These are phyloP conservation scores for Aspergillus neoniger DNA, from an alignment of 2,329 filamentous ascomycete genomes.

Conservation along the genomic window DNA sequence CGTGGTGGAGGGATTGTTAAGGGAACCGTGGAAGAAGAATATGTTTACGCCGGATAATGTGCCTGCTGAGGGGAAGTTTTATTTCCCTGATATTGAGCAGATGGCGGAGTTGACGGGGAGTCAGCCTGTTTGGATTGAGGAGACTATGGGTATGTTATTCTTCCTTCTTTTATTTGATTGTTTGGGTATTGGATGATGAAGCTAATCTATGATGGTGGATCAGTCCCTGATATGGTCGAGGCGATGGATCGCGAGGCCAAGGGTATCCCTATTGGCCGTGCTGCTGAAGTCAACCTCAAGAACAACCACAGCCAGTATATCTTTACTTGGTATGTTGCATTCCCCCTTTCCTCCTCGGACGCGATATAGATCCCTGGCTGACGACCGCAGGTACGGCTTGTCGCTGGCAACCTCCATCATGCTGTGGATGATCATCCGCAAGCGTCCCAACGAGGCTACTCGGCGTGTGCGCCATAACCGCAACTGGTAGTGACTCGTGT, in stretches of 20 bases:
- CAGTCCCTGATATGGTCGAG: constrained; percentile 76
- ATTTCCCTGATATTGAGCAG: constrained; percentile 89
- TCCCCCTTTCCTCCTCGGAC: background rate
- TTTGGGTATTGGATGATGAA: background rate
- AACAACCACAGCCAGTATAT: constrained; percentile 99
- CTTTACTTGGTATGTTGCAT: constrained; percentile 80
- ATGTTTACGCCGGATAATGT: constrained; percentile 92
- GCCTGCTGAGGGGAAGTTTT: constrained; percentile 81
- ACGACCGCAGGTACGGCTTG: constrained; percentile 72
- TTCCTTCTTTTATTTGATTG: background rate
- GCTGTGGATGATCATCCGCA: constrained; percentile 93
- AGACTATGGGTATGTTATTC: constrained; percentile 74
- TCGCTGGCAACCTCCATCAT: constrained; percentile 85
- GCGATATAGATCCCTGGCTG: constrained; percentile 18
- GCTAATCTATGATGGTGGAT: constrained; percentile 6
- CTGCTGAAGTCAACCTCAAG: constrained; percentile 85
- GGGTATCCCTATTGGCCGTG: constrained; percentile 85
- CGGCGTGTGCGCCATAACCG: constrained; percentile 75
- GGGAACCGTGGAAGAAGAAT: constrained; percentile 93
- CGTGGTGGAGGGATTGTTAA: constrained; percentile 75
- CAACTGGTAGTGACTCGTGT: constrained; percentile 60
- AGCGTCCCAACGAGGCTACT: constrained; percentile 72
- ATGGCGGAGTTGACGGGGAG: constrained; percentile 84
- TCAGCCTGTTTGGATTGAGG: constrained; percentile 91
- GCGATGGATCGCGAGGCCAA: constrained; percentile 73